Conservation (phyloP, 208 protist genomes). For the Wallacemonas sp. region DNA sequence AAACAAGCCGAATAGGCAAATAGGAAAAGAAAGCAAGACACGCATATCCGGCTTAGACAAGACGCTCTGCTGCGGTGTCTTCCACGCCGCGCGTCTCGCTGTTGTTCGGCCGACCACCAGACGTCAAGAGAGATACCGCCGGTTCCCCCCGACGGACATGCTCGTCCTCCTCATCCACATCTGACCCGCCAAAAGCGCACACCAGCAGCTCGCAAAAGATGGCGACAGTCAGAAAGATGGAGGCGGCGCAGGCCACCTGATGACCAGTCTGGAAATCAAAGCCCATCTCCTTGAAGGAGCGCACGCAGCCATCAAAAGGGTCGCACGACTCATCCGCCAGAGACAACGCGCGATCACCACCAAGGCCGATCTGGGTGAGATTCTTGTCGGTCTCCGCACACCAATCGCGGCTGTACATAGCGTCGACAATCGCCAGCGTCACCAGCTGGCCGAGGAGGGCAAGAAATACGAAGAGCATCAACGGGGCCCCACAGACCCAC, state of each 20-base stretch:
- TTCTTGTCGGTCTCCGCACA: background rate
- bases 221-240: slow-evolving; percentile 2
- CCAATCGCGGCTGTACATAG: slow-evolving; percentile 33
- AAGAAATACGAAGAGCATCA: slow-evolving; percentile 18
- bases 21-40: background rate
- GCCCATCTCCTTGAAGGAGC: slow-evolving; percentile 34
- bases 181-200: background rate
- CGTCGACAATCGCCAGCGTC: slow-evolving; percentile 12
- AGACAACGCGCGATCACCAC: background rate
- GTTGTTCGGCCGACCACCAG: slow-evolving; percentile 12
- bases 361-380: background rate
- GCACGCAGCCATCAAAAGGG: slow-evolving; percentile 32
- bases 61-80: slow-evolving; percentile 9
- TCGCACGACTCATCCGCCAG: slow-evolving; percentile 17
- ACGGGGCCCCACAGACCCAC: slow-evolving; percentile 19
- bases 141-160: background rate
- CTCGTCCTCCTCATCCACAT: background rate
- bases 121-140: background rate
- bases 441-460: slow-evolving; percentile 3
- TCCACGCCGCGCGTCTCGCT: slow-evolving; percentile 11
- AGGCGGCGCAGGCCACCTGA: background rate
- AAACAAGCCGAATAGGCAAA: background rate
- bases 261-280: slow-evolving; percentile 25
- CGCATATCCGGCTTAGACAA: background rate
- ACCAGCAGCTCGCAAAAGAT: slow-evolving; percentile 11